Evolutionary conservation across 176 grass and related monocot species (phyloP).

Genomic region (Avena eriantha): DNA sequence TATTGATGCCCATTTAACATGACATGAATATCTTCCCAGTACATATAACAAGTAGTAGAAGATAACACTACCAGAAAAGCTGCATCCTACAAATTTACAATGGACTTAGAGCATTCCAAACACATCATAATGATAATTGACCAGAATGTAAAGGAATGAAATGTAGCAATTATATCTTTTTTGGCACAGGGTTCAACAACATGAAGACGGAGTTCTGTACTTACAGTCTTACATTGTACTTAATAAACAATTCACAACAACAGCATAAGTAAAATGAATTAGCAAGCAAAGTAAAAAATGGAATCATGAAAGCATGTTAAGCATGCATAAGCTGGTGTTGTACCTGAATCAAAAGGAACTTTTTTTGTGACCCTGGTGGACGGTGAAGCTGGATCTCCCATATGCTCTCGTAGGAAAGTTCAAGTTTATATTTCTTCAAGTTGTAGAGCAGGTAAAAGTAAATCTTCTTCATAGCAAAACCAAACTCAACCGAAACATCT

Average conservation of each 20-base stretch:
- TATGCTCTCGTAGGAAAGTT: conserved; percentile 91
- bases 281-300: background rate
- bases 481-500: conserved; percentile 67
- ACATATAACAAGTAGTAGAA: background rate
- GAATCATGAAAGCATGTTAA: background rate
- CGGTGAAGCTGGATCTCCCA: conserved; percentile 90
- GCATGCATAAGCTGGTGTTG: background rate
- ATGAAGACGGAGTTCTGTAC: background rate
- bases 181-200: background rate
- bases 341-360: conserved; percentile 90
- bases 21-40: background rate
- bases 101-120: background rate
- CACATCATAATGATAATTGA: background rate
- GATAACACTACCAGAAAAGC: background rate
- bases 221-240: background rate
- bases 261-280: background rate
- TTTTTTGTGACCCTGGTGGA: conserved; percentile 51
- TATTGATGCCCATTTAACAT: background rate
- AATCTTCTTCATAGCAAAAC: conserved; percentile 79
- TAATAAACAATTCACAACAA: background rate
- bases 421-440: conserved; percentile 60
- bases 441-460: conserved; percentile 47
- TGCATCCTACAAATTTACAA: background rate
- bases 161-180: background rate
- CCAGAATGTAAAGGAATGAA: background rate